A percentile compares a stretch with the other conserved stretches of the same genome.
phyloP scores from a whole-genome alignment of 2,329 filamentous ascomycete genomes.

The Aspergillus sp. region DNA sequence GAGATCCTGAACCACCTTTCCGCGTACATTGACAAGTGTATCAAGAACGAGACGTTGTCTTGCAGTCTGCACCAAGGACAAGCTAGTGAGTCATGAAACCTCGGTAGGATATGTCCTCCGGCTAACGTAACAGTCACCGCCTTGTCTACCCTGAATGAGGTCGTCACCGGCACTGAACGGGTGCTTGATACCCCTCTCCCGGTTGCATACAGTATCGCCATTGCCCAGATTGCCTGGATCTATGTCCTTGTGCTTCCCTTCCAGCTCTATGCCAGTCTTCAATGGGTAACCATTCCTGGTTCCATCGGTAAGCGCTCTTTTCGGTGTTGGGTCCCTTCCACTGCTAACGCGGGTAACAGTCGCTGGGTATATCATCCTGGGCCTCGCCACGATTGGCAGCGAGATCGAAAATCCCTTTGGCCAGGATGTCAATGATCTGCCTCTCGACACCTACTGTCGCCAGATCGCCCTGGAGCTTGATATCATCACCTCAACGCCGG shows the following conservation, averaged over 20 bases:
- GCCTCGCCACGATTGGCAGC: constrained; percentile 70
- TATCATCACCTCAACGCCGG: constrained; percentile 62
- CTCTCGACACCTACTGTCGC: constrained; percentile 72
- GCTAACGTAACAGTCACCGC: constrained; percentile 49
- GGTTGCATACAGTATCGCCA: constrained; percentile 78
- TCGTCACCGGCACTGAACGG: constrained; percentile 70
- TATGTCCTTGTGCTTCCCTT: constrained; percentile 80
- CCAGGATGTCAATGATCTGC: constrained; percentile 77
- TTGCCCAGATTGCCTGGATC: constrained; percentile 82
- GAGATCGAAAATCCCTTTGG: constrained; percentile 88
- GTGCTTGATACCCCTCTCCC: constrained; percentile 80
- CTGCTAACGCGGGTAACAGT: constrained; percentile 27
- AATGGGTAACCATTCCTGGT: constrained; percentile 76
- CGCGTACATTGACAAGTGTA: constrained; percentile 62
- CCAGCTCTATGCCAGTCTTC: constrained; percentile 65
- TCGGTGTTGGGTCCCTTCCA: not conserved
- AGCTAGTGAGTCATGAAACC: constrained; percentile 26
- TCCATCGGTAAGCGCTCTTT: constrained; percentile 51
- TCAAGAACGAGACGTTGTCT: constrained; percentile 42
- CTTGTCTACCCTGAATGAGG: constrained; percentile 67
- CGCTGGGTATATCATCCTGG: constrained; percentile 79
- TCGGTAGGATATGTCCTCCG: not conserved
- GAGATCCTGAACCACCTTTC: constrained; percentile 75
- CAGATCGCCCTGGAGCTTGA: constrained; percentile 74
- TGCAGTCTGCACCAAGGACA: constrained; percentile 38